A percentile compares a stretch with the other conserved stretches of the same genome.
phyloP scores from a whole-genome alignment of 495 filamentous ascomycete genomes.

The Tuber magnatum region DNA sequence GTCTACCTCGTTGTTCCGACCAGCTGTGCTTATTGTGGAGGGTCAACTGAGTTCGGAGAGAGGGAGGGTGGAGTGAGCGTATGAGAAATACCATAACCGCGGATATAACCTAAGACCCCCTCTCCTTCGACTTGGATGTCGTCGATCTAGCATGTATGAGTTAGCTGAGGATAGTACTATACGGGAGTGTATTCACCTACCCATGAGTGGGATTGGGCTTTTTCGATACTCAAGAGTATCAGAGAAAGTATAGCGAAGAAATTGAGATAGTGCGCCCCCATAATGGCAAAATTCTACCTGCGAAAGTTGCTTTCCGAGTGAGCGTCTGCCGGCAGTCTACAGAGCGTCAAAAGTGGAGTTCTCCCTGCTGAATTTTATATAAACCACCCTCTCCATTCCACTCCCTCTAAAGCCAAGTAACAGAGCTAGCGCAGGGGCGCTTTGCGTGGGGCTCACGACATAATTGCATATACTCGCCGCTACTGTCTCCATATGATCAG shows the following conservation, averaged over 20 bases:
- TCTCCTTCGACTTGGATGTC: constrained; percentile 17
- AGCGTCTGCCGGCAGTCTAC: not conserved
- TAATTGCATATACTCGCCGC: not conserved
- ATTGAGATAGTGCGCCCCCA: not conserved
- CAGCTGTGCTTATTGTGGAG: constrained; percentile 14
- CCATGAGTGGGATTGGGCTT: not conserved
- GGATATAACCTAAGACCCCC: constrained; percentile 19
- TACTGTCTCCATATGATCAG: not conserved
- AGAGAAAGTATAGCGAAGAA: not conserved
- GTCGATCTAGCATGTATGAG: constrained; percentile 10
- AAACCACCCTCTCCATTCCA: not conserved
- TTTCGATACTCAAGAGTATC: not conserved
- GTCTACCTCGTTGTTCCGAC: constrained; percentile 15
- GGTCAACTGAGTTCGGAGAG: not conserved
- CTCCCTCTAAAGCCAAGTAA: not conserved
- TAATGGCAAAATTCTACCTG: constrained; percentile 1
- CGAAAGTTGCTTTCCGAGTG: not conserved
- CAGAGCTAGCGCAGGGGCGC: not conserved
- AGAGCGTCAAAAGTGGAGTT: not conserved
- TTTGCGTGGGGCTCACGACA: not conserved
- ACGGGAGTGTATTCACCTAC: not conserved
- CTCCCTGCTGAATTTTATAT: not conserved
- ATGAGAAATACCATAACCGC: constrained; percentile 17
- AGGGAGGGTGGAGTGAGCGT: not conserved
- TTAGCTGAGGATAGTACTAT: not conserved